Conservation (phyloP, 1,284 basidiomycete genomes). For the Golubevia pallescens region DNA sequence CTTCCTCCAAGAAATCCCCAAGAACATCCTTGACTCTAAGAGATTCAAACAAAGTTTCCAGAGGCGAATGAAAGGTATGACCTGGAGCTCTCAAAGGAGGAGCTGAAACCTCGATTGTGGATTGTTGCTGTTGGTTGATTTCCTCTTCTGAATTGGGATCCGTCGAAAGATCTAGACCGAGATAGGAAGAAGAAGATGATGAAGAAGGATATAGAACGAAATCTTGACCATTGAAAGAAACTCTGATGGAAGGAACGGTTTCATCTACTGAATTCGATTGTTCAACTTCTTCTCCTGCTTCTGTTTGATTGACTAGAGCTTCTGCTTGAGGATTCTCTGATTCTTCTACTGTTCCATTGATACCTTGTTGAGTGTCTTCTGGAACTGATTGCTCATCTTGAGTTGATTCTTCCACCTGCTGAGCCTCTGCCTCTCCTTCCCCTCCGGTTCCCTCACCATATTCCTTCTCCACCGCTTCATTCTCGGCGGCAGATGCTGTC, state of each 20-base stretch:
- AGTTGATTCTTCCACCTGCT: no score
- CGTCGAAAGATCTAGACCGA: background rate
- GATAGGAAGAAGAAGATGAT: conserved; percentile 22
- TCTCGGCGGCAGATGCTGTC: no score
- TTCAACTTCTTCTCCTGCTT: conserved; percentile 4
- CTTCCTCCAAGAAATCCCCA: conserved; percentile 59
- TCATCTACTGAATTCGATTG: background rate
- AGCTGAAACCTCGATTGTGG: conserved; percentile 27
- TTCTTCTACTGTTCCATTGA: no score
- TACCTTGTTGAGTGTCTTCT: no score
- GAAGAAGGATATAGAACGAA: conserved; percentile 40
- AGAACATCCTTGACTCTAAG: conserved; percentile 45
- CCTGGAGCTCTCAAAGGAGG: conserved; percentile 28
- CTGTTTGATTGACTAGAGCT: conserved; percentile 11
- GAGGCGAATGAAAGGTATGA: conserved; percentile 43
- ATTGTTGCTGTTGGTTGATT: conserved; percentile 1
- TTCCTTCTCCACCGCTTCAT: no score
- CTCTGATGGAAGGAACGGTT: conserved; percentile 21
- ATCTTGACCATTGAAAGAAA: conserved; percentile 54
- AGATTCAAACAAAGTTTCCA: conserved; percentile 44
- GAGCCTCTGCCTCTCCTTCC: no score
- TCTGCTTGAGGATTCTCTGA: background rate
- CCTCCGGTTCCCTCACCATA: no score
- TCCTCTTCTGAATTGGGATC: conserved; percentile 6
- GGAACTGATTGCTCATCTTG: no score